A percentile compares a stretch with the other conserved stretches of the same genome.
Conservation (phyloP, 2,329 filamentous ascomycete species). For the Diaporthe destruens region DNA sequence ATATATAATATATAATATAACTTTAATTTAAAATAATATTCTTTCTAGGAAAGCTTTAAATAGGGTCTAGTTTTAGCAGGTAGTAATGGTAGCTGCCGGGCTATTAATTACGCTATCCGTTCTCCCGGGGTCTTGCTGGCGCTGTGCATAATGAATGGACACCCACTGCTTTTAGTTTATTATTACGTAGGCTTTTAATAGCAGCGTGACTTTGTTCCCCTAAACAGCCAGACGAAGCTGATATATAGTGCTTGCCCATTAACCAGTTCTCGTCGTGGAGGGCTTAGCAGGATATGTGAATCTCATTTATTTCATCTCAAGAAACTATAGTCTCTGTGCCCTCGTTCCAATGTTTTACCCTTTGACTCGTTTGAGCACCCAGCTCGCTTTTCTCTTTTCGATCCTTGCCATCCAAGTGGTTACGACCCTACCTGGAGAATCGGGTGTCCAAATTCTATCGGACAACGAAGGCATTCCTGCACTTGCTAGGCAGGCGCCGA, state of each 20-base stretch:
- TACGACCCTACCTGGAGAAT: neutral
- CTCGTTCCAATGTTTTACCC: constrained; percentile 2
- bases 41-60: too few relatives aligned
- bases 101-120: neutral
- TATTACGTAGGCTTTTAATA: neutral
- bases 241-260: neutral
- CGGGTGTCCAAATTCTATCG: neutral
- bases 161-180: neutral
- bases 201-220: neutral
- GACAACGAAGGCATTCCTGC: neutral
- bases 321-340: neutral
- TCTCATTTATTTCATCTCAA: neutral
- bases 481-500: neutral
- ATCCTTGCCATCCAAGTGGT: neutral
- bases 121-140: neutral
- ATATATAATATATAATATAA: too few relatives aligned
- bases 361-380: neutral
- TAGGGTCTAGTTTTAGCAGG: constrained; percentile 4
- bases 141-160: neutral
- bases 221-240: neutral
- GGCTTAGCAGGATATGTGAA: too few relatives aligned
- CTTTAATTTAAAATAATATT: too few relatives aligned
- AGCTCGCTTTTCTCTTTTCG: neutral
- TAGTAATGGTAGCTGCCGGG: neutral
- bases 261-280: too few relatives aligned